Conservation (phyloP, 331 rosid genomes). For the Erythrophleum ivorense region DNA sequence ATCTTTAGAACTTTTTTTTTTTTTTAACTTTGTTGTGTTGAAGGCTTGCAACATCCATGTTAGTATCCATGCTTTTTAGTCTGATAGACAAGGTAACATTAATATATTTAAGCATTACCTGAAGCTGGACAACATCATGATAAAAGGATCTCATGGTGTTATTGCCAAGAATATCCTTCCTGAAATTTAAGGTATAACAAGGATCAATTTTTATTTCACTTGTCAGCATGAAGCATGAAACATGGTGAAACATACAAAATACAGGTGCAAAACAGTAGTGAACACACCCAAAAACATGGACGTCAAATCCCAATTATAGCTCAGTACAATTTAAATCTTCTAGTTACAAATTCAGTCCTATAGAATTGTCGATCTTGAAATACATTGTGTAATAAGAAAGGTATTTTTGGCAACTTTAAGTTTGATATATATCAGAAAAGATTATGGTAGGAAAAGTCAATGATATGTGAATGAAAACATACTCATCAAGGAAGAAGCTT, state of each 20-base stretch:
- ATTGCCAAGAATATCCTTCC: conserved; percentile 76
- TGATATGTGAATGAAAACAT: conserved; percentile 52
- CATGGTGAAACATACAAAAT: conserved; percentile 12
- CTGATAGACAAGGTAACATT: not conserved
- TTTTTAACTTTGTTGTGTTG: not conserved
- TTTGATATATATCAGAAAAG: conserved; percentile 19
- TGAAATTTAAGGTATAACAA: conserved; percentile 50
- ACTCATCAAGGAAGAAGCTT: conserved; percentile 96
- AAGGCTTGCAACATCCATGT: not conserved
- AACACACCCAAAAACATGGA: conserved; percentile 6
- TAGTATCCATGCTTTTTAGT: not conserved
- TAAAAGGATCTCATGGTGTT: conserved; percentile 75
- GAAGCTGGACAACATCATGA: conserved; percentile 76
- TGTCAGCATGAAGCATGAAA: conserved; percentile 16
- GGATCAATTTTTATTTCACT: conserved; percentile 30
- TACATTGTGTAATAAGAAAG: not conserved
- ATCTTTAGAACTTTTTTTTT: not conserved
- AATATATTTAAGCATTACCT: conserved; percentile 53
- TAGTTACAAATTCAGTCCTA: not conserved
- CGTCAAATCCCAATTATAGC: conserved; percentile 28
- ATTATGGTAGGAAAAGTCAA: conserved; percentile 30
- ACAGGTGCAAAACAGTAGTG: conserved; percentile 24
- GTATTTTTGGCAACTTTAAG: conserved; percentile 22
- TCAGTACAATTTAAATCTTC: conserved; percentile 30
- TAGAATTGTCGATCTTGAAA: conserved; percentile 11